These are phyloP conservation scores for Rubroboletus pulcherrimus DNA, from an alignment of 768 basidiomycete species.

Conservation along the genomic window DNA sequence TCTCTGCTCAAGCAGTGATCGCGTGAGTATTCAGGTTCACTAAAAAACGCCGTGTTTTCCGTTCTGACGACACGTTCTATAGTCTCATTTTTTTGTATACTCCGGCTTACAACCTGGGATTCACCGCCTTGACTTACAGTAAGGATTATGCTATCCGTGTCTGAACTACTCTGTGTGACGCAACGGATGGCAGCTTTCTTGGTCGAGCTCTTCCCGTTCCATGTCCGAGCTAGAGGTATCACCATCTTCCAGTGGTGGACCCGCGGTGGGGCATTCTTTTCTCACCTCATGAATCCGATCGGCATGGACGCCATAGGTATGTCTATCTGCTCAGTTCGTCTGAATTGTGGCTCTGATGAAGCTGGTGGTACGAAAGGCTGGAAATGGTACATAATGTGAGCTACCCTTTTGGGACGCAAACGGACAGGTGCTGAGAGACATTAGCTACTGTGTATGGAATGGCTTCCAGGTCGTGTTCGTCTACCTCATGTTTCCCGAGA, in stretches of 20 bases:
- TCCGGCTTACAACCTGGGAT: conserved; percentile 15
- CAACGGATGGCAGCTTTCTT: conserved; percentile 43
- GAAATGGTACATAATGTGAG: conserved; percentile 13
- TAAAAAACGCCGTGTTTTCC: neutral
- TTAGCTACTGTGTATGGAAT: conserved; percentile 11
- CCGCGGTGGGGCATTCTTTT: conserved; percentile 31
- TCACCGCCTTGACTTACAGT: conserved; percentile 9
- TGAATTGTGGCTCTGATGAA: neutral
- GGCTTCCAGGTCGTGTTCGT: conserved; percentile 13
- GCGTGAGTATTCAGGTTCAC: neutral
- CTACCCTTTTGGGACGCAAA: too few relatives aligned
- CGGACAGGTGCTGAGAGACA: neutral
- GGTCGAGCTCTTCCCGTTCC: conserved; percentile 67
- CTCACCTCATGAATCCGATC: conserved; percentile 15
- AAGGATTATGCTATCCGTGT: neutral
- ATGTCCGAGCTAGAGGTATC: conserved; percentile 58
- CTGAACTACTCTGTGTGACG: neutral
- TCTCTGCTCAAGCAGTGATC: conserved; percentile 6
- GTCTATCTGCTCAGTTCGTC: neutral
- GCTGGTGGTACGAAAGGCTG: conserved; percentile 1
- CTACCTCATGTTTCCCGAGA: conserved; percentile 16
- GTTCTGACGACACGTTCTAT: neutral
- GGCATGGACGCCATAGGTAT: conserved; percentile 10
- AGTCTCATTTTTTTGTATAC: conserved; percentile 21
- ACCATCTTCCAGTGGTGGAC: conserved; percentile 58